These are phyloP conservation scores for Sclerotiophoma versabilis DNA, from an alignment of 2,329 filamentous ascomycete species.

Conservation along the genomic window DNA sequence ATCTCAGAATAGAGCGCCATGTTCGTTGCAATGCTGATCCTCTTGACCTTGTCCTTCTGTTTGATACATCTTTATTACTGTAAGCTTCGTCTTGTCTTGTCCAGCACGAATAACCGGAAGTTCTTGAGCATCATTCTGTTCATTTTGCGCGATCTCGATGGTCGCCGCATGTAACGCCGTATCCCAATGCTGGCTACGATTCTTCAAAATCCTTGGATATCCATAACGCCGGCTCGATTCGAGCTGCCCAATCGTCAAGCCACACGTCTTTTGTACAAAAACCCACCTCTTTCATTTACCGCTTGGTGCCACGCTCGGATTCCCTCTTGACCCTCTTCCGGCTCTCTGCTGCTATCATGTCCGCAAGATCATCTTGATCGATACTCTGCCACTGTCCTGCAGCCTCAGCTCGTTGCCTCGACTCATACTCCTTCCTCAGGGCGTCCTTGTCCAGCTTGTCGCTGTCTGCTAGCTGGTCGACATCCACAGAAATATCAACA, in stretches of 20 bases:
- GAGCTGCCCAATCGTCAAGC: constrained; percentile 25
- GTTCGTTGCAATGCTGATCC: neutral
- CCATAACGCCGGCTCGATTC: constrained; percentile 32
- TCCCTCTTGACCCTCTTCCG: constrained; percentile 90
- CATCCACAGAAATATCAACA: constrained; percentile 89
- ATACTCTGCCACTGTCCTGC: constrained; percentile 71
- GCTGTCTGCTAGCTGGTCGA: constrained; percentile 76
- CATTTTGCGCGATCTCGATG: constrained; percentile 26
- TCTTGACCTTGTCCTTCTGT: neutral
- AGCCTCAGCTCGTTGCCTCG: constrained; percentile 68
- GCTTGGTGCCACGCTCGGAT: constrained; percentile 74
- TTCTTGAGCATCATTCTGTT: constrained; percentile 39
- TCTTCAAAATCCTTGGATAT: constrained; percentile 20
- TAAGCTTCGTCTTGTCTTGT: constrained; percentile 15
- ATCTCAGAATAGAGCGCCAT: neutral
- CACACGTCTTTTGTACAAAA: constrained; percentile 34
- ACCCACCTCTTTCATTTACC: constrained; percentile 33
- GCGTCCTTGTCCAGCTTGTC: constrained; percentile 87
- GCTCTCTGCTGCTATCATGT: constrained; percentile 95
- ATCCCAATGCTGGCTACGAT: constrained; percentile 33
- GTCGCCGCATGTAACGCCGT: constrained; percentile 33
- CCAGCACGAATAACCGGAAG: neutral
- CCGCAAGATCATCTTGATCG: constrained; percentile 87
- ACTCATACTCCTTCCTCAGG: constrained; percentile 80
- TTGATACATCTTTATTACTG: constrained; percentile 5